phyloP scores from a whole-genome alignment of 768 basidiomycete genomes.

The Boletus subcaerulescens region DNA sequence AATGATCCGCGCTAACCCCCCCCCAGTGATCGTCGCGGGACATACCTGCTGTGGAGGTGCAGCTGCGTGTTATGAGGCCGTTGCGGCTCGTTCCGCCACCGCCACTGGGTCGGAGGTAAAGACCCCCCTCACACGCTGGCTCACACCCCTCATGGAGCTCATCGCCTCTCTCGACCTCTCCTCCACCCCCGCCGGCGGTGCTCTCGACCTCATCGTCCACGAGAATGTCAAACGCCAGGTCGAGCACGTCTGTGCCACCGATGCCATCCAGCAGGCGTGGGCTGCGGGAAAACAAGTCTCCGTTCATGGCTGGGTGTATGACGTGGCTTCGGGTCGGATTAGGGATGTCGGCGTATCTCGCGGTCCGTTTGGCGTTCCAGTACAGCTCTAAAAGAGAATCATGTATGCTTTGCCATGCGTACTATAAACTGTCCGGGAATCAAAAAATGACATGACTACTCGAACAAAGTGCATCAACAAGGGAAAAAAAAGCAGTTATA shows the following conservation, averaged over 20 bases:
- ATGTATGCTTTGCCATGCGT: neutral
- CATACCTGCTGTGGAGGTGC: conserved; percentile 85
- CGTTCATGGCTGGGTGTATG: conserved; percentile 78
- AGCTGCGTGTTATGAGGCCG: conserved; percentile 49
- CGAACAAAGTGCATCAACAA: too few relatives aligned
- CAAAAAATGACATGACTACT: conserved; percentile 2
- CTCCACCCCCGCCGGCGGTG: conserved; percentile 33
- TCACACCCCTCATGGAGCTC: conserved; percentile 61
- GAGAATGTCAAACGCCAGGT: conserved; percentile 62
- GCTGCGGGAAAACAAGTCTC: conserved; percentile 38
- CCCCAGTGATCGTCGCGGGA: conserved; percentile 83
- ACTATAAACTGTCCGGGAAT: conserved; percentile 17
- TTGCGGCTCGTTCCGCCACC: neutral
- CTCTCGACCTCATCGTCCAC: conserved; percentile 48
- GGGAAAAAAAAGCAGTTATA: too few relatives aligned
- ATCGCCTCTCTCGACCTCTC: conserved; percentile 42
- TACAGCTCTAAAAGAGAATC: too few relatives aligned
- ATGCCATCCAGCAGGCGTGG: conserved; percentile 48
- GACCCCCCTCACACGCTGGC: conserved; percentile 65
- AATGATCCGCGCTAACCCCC: too few relatives aligned
- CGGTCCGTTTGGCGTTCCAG: neutral
- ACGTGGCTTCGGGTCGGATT: conserved; percentile 56
- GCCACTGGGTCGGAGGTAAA: conserved; percentile 8
- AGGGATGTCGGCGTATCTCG: conserved; percentile 53
- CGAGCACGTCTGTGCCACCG: conserved; percentile 45